Conservation (phyloP, 2,329 filamentous ascomycete genomes). For the Fusarium avenaceum region DNA sequence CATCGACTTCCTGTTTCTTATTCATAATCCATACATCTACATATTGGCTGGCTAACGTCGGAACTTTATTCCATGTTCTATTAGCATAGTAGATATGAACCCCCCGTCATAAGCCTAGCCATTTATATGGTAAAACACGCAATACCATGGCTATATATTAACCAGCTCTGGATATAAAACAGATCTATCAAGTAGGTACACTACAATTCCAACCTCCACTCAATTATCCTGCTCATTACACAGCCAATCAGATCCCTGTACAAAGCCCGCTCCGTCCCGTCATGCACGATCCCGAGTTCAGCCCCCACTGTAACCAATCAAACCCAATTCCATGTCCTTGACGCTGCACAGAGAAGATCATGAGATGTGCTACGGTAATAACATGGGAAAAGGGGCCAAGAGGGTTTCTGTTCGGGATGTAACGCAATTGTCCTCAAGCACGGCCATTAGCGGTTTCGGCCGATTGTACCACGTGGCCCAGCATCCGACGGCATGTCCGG, state of each 20-base stretch:
- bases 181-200: too few relatives aligned
- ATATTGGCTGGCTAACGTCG: too few relatives aligned
- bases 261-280: constrained; percentile 17
- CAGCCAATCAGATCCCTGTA: constrained; percentile 5
- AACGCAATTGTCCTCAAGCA: not conserved
- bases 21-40: too few relatives aligned
- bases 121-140: not conserved
- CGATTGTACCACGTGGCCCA: constrained; percentile 32
- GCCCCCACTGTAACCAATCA: constrained; percentile 11
- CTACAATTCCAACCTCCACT: too few relatives aligned
- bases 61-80: too few relatives aligned
- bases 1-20: too few relatives aligned
- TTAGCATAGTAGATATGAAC: too few relatives aligned
- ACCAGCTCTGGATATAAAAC: too few relatives aligned
- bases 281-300: constrained; percentile 25
- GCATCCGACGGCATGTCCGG: constrained; percentile 25
- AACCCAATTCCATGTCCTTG: not conserved
- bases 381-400: constrained; percentile 11
- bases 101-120: too few relatives aligned
- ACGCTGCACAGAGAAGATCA: constrained; percentile 30
- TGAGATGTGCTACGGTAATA: constrained; percentile 27
- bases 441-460: constrained; percentile 22
- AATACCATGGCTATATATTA: not conserved
- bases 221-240: not conserved
- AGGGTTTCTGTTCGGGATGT: not conserved